Conservation (phyloP, 1,139 yeast genomes). For the Geotrichum restrictum region DNA sequence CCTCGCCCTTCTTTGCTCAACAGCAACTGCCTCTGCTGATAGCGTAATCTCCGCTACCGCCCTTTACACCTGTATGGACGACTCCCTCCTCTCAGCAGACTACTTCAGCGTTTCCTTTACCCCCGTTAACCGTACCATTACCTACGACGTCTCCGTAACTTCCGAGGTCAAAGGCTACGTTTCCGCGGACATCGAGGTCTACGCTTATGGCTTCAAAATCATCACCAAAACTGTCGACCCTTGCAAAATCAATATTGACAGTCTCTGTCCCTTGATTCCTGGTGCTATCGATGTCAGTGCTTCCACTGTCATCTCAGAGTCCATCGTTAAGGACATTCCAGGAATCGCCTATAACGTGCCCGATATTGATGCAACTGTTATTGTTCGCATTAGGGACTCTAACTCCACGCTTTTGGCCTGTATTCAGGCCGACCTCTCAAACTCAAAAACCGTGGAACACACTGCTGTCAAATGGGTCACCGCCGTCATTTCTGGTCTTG, state of each 20-base stretch:
- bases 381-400: conserved; percentile 50
- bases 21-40: conserved; percentile 20
- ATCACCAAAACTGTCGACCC: conserved; percentile 56
- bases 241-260: conserved; percentile 51
- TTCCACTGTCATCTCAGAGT: conserved; percentile 45
- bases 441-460: conserved; percentile 91
- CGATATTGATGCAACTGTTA: conserved; percentile 89
- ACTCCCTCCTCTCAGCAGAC: conserved; percentile 80
- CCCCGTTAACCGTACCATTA: conserved; percentile 60
- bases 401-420: conserved; percentile 63
- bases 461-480: conserved; percentile 96
- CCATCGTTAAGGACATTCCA: conserved; percentile 61
- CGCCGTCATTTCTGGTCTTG: conserved; percentile 90
- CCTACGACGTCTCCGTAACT: conserved; percentile 70
- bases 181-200: conserved; percentile 60
- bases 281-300: conserved; percentile 78
- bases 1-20: background rate
- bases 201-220: conserved; percentile 78
- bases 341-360: conserved; percentile 86
- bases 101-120: conserved; percentile 70
- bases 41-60: conserved; percentile 42
- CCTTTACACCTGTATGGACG: conserved; percentile 86
- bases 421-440: conserved; percentile 77
- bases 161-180: conserved; percentile 74
- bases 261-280: conserved; percentile 76